Evolutionary conservation across 306 rosid species (phyloP).

Genomic region (Quercus alba): DNA sequence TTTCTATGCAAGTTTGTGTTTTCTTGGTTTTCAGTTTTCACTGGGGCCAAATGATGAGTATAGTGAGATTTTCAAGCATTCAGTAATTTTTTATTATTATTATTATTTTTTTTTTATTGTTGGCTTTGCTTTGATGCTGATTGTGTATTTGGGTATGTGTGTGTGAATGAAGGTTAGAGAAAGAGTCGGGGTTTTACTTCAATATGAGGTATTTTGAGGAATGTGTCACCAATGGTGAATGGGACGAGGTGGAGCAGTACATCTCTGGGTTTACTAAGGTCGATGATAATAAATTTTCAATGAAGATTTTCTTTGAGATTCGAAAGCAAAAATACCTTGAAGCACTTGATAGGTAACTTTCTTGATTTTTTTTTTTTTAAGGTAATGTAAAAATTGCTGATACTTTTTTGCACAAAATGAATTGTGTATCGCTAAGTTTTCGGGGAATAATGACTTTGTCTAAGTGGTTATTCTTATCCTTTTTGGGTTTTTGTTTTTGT

Average conservation of each 20-base stretch:
- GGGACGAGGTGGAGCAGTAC: conserved; percentile 98
- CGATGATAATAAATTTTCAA: conserved; percentile 93
- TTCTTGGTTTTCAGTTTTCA: not conserved
- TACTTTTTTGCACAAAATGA: not conserved
- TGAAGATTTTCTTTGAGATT: conserved; percentile 98
- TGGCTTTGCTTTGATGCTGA: conserved; percentile 14
- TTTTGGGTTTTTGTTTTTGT: not conserved
- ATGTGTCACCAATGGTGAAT: conserved; percentile 92
- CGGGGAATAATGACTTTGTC: not conserved
- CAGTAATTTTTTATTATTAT: no score
- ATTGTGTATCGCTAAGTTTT: not conserved
- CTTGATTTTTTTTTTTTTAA: not conserved
- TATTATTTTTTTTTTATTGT: not conserved
- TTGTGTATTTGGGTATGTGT: conserved; percentile 20
- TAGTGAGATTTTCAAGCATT: not conserved
- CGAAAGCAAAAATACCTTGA: conserved; percentile 96
- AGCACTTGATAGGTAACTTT: conserved; percentile 76
- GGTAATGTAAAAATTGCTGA: not conserved
- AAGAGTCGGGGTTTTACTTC: conserved; percentile 94
- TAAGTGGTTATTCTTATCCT: not conserved
- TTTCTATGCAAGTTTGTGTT: no score
- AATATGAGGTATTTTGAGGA: conserved; percentile 96
- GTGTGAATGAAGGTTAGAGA: conserved; percentile 82
- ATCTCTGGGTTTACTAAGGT: conserved; percentile 95
- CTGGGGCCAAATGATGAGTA: not conserved